Evolutionary conservation across 2,329 filamentous ascomycete genomes (phyloP), one percentile per base, ranked within the genome.

Genomic region (Cadophora malorum): DNA sequence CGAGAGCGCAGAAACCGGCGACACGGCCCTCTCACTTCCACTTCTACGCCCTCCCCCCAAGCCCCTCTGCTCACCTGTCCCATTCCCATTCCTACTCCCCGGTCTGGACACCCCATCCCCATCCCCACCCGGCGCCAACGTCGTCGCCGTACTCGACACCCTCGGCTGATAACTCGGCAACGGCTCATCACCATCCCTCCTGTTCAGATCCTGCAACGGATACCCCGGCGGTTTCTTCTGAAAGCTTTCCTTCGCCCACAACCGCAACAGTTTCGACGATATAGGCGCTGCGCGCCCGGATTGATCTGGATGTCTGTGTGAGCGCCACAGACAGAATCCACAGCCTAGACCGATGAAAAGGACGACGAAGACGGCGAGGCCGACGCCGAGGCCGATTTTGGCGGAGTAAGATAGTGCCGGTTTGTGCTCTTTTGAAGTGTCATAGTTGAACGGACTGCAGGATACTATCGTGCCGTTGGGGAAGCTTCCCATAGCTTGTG

Each of bases 311-410:
- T 55, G 52, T 9, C 52, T 25, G 28, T 55, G 52, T 14, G 52
- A 55, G 1, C 52, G 52, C 52, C 52, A 55, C 4, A 55, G 52
- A 28, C 52, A 55, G 52, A 33, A 55, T 9, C 52, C 52, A 33
- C 52, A 55, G 16, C 52, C 28, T 9, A 55, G 25, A 19, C 52
- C 52, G 10, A 55, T 8, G 25, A 14, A 33, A 1, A 55, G 52
- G 52, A 55, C 52, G 52, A 55, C 28, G 25, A 55, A 55, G 16
- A 55, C 52, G 4, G 52, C 52, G 25, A 55, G 25, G 14, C 52
- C 52, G 6, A 55, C 52, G 28, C 52, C 52, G 16, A 55, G 52
- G 5, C 52, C 52, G 14, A 55, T 55, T 19, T 55, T 55, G 25
- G 25, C 52, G 12, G 52, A 2, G 52, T 55, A 55, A 2, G 52